These are phyloP conservation scores for Mrakia hoshinonis DNA, from an alignment of 768 basidiomycete species.

Conservation along the genomic window DNA sequence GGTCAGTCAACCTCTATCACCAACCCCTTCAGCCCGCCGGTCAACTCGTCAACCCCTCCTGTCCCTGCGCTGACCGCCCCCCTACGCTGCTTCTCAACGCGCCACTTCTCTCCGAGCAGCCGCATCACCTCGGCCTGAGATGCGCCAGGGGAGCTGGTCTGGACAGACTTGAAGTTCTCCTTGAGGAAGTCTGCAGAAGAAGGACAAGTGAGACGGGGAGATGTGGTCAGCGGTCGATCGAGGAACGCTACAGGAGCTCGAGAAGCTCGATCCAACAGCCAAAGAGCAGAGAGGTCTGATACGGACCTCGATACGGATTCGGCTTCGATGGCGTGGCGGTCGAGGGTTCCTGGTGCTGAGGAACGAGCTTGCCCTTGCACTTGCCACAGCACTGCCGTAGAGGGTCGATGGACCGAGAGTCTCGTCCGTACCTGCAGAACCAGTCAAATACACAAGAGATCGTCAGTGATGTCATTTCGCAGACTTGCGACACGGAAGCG, in stretches of 20 bases:
- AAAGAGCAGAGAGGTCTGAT: background rate
- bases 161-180: background rate
- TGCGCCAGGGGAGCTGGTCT: background rate
- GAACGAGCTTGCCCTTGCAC: slow-evolving; percentile 12
- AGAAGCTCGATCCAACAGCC: background rate
- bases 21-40: slow-evolving; percentile 1
- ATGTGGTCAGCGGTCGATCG: background rate
- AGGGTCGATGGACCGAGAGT: slow-evolving; percentile 25
- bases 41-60: background rate
- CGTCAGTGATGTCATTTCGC: background rate
- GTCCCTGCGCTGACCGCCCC: background rate
- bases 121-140: slow-evolving; percentile 12
- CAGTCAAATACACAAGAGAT: background rate
- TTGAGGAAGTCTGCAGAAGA: slow-evolving; percentile 13
- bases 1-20: background rate
- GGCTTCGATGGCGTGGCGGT: slow-evolving; percentile 24
- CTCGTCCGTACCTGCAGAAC: slow-evolving; percentile 19
- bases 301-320: slow-evolving; percentile 23
- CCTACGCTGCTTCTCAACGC: slow-evolving; percentile 9
- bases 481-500: background rate
- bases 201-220: background rate
- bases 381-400: slow-evolving; percentile 15
- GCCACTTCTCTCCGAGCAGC: background rate
- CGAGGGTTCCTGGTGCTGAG: slow-evolving; percentile 7
- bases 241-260: background rate